A percentile compares a stretch with the other conserved stretches of the same genome.
Conservation (phyloP, 768 basidiomycete genomes). For the Postia placenta region DNA sequence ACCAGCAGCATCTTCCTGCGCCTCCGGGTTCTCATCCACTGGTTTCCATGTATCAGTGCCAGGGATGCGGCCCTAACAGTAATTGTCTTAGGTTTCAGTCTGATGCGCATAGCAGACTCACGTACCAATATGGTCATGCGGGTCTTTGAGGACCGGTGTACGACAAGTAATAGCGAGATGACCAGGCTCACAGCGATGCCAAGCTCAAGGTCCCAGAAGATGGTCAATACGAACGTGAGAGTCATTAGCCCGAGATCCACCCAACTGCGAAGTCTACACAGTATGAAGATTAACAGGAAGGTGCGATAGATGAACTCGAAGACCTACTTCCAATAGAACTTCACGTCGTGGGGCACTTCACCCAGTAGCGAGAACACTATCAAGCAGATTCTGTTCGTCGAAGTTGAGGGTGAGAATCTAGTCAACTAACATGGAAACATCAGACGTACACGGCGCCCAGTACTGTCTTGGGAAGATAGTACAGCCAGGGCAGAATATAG, state of each 20-base stretch:
- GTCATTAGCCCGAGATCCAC: conserved; percentile 81
- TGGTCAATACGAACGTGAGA: conserved; percentile 82
- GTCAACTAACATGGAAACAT: too few relatives aligned
- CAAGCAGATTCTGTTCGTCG: conserved; percentile 57
- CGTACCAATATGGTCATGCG: conserved; percentile 86
- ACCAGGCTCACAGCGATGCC: conserved; percentile 88
- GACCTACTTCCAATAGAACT: conserved; percentile 72
- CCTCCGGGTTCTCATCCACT: conserved; percentile 81
- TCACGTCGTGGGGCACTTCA: conserved; percentile 83
- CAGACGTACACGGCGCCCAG: conserved; percentile 68
- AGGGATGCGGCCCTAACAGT: conserved; percentile 70
- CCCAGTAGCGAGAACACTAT: conserved; percentile 80
- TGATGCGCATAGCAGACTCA: conserved; percentile 4
- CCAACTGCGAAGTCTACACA: conserved; percentile 81
- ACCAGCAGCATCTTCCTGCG: conserved; percentile 73
- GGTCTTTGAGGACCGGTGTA: conserved; percentile 82
- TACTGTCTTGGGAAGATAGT: conserved; percentile 85
- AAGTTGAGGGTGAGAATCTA: neutral
- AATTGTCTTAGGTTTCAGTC: neutral
- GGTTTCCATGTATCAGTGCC: conserved; percentile 89
- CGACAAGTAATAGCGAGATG: conserved; percentile 83
- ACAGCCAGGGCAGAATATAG: conserved; percentile 82
- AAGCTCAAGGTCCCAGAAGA: conserved; percentile 88
- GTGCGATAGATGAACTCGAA: neutral
- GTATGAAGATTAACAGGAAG: neutral